Conservation (phyloP, 1,284 basidiomycete species). For the Cutaneotrichosporon cyanovorans region DNA sequence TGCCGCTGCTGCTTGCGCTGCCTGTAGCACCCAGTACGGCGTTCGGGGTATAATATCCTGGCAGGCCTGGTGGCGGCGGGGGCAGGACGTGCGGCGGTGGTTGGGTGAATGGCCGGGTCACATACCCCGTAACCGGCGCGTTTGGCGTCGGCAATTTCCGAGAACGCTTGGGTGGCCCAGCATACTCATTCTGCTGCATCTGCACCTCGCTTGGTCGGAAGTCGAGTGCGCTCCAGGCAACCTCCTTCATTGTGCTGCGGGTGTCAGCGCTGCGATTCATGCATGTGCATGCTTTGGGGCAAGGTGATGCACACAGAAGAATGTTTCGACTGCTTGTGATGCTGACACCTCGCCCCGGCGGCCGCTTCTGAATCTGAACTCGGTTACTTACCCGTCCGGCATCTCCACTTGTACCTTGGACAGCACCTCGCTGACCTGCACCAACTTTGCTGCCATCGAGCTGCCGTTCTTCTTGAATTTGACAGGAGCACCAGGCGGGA, state of each 20-base stretch:
- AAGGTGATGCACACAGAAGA: no score
- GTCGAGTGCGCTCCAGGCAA: slow-evolving; percentile 13
- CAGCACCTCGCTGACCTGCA: slow-evolving; percentile 60
- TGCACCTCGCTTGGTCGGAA: slow-evolving; percentile 8
- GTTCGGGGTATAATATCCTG: no score
- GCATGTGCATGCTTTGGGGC: no score
- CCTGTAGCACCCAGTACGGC: no score
- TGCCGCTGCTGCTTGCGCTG: no score
- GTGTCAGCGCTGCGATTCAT: not conserved
- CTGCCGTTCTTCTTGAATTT: slow-evolving; percentile 57
- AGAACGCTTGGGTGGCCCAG: slow-evolving; percentile 13
- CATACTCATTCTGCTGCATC: slow-evolving; percentile 18
- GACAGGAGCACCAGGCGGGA: slow-evolving; percentile 63
- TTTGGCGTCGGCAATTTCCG: slow-evolving; percentile 5
- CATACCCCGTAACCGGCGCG: no score
- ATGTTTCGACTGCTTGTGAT: no score
- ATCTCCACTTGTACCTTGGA: slow-evolving; percentile 58
- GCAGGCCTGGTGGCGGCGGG: not conserved
- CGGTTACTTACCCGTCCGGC: not conserved
- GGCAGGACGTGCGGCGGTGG: not conserved
- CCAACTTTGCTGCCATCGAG: slow-evolving; percentile 67
- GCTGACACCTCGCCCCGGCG: no score
- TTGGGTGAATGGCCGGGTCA: slow-evolving; percentile 1
- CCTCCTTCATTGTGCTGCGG: not conserved
- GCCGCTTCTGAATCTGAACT: no score